Evolutionary conservation across 306 rosid genomes (phyloP).

Genomic region (Ochetophila trinervis): DNA sequence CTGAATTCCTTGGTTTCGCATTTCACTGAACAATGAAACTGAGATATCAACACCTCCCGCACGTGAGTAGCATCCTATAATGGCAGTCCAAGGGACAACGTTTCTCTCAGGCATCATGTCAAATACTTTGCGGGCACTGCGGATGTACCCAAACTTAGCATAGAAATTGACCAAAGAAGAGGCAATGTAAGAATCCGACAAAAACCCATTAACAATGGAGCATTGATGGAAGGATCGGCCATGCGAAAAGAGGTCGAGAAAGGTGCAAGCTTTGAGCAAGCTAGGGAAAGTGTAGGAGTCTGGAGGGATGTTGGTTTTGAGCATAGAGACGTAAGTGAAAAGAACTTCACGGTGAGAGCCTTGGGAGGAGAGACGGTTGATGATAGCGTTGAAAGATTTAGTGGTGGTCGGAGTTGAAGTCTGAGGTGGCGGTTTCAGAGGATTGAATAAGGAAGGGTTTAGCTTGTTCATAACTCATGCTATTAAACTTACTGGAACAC

Average conservation of each 20-base stretch:
- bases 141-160: slow-evolving; percentile 34
- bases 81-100: slow-evolving; percentile 80
- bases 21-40: slow-evolving; percentile 41
- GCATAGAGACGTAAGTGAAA: slow-evolving; percentile 50
- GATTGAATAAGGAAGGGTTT: slow-evolving; percentile 26
- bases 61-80: slow-evolving; percentile 64
- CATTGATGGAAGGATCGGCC: slow-evolving; percentile 57
- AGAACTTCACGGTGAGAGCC: slow-evolving; percentile 55
- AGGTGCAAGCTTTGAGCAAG: slow-evolving; percentile 72
- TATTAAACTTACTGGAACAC: neutral
- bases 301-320: slow-evolving; percentile 40
- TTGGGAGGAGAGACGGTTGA: slow-evolving; percentile 59
- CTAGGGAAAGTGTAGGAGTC: slow-evolving; percentile 69
- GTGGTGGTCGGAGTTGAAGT: slow-evolving; percentile 27
- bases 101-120: slow-evolving; percentile 58
- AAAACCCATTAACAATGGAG: slow-evolving; percentile 42
- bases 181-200: slow-evolving; percentile 51
- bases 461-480: slow-evolving; percentile 39
- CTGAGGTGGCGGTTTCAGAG: slow-evolving; percentile 22
- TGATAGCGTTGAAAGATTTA: slow-evolving; percentile 47
- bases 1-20: slow-evolving; percentile 47
- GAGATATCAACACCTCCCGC: slow-evolving; percentile 31
- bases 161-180: slow-evolving; percentile 61
- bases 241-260: slow-evolving; percentile 32
- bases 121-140: slow-evolving; percentile 54